Percentiles rank a stretch among this genome's conserved stretches.
These are phyloP conservation scores for Termitomyces sp. DNA, from an alignment of 768 basidiomycete genomes.

Conservation along the genomic window DNA sequence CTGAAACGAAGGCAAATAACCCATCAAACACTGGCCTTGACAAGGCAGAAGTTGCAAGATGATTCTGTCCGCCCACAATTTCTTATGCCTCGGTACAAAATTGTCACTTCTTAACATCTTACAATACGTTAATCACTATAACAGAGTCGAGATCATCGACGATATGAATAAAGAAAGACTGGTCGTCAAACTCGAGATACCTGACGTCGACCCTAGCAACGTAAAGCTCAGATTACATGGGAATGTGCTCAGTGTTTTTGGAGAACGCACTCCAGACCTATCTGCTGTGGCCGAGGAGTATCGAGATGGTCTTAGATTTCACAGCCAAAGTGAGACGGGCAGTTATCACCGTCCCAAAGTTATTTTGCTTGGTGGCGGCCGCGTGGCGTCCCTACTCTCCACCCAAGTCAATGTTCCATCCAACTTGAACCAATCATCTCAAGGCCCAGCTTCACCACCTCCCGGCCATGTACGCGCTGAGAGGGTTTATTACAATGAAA, in stretches of 20 bases:
- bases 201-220: conserved; percentile 34
- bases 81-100: conserved; percentile 17
- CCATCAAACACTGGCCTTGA: background rate
- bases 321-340: conserved; percentile 3
- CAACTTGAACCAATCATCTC: background rate
- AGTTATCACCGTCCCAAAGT: conserved; percentile 2
- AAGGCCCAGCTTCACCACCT: background rate
- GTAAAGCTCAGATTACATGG: conserved; percentile 29
- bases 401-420: background rate
- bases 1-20: background rate
- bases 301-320: conserved; percentile 3
- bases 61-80: background rate
- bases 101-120: background rate
- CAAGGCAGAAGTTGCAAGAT: background rate
- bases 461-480: background rate
- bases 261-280: conserved; percentile 23
- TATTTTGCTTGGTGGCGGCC: conserved; percentile 9
- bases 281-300: conserved; percentile 6
- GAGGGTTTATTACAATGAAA: conserved; percentile 22
- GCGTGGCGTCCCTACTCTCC: conserved; percentile 3
- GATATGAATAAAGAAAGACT: conserved; percentile 27
- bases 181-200: conserved; percentile 37
- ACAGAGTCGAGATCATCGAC: conserved; percentile 38
- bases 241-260: conserved; percentile 27
- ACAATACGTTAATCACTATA: background rate